Evolutionary conservation across 331 rosid genomes (phyloP), one percentile per base, ranked within the genome.

Genomic region (Prunus yedoensis): DNA sequence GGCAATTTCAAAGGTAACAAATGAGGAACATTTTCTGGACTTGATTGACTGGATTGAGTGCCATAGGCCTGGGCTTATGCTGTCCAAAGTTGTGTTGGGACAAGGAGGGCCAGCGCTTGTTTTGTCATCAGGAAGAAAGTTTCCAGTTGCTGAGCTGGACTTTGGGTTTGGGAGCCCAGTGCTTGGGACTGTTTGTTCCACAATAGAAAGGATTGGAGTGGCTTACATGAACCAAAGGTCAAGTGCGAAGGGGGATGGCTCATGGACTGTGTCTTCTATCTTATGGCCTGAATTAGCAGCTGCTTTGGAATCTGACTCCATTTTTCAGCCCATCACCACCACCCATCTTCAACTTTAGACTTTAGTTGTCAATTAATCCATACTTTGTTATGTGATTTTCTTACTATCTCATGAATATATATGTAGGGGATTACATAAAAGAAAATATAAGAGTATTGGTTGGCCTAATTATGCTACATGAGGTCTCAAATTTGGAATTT

Each of bases 201-300:
- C 86, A 2, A 54, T 89, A 17, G 85, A 83, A 68, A 85, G 65
- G 61, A 83, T 87, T 25, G 97, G 98, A 35, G 96, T 91, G 81
- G 91, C 89, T 70, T 91, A 88, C 69, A 74, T 93, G 89, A 93
- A 93, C 73, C 98, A 93, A 60, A 89, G 98, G 85, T 85, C 80
- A 15, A 89, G 94, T 84, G 96, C 89, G 8, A 77, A 61, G 47
- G 89, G 85, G 52, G 87, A 90, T 82, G 96, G 96, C 28, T 89
- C 97, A 0, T 88, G 97, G 98, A 91, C 89, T 2, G 84, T 93
- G 28, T 91, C 98, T 16, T 93, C 97, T 65, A 91, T 93, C 72
- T 51, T 93, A 32, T 91, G 97, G 94, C 97, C 98, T 4, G 77
- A 87, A 77, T 73, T 93, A 3, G 97, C 84, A 2, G 85, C 83